Conservation (phyloP, 352 stramenopile genomes). For the Pythium folliculosum region DNA sequence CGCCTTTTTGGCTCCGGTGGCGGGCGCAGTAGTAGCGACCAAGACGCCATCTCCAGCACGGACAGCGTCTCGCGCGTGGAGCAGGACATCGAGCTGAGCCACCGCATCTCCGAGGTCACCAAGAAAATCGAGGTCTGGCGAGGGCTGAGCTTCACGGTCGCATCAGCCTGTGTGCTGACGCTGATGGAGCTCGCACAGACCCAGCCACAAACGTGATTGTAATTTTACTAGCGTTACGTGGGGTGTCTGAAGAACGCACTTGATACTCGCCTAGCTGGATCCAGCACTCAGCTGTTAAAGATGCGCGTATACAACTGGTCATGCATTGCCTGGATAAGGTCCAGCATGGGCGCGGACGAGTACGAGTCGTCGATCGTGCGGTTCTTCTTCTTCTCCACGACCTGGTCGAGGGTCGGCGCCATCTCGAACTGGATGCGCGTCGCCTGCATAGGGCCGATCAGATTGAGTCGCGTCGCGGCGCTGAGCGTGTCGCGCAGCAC, state of each 20-base stretch:
- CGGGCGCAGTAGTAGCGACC: not conserved
- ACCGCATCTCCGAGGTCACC: constrained; percentile 37
- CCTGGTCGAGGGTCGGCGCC: constrained; percentile 46
- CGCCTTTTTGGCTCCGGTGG: constrained; percentile 8
- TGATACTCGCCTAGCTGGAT: no score
- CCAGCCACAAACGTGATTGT: no score
- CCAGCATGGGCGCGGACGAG: constrained; percentile 74
- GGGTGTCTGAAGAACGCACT: no score
- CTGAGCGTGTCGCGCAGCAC: constrained; percentile 74
- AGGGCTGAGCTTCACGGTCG: constrained; percentile 32
- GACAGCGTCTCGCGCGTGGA: constrained; percentile 30
- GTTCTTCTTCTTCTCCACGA: constrained; percentile 71
- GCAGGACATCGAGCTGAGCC: constrained; percentile 31
- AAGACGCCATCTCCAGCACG: not conserved
- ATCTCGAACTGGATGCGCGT: constrained; percentile 67
- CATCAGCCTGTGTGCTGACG: constrained; percentile 31
- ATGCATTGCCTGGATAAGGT: constrained; percentile 83
- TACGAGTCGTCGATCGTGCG: constrained; percentile 64
- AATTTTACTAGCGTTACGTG: no score
- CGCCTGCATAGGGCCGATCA: constrained; percentile 75
- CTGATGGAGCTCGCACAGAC: constrained; percentile 25
- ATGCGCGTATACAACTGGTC: constrained; percentile 89
- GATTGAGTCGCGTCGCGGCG: constrained; percentile 76
- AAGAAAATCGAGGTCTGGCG: constrained; percentile 50
- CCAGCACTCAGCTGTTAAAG: constrained; percentile 66